A percentile compares a stretch with the other conserved stretches of the same genome.
Evolutionary conservation across 208 protist genomes (phyloP).

Genomic region (Leishmania amazonensis): DNA sequence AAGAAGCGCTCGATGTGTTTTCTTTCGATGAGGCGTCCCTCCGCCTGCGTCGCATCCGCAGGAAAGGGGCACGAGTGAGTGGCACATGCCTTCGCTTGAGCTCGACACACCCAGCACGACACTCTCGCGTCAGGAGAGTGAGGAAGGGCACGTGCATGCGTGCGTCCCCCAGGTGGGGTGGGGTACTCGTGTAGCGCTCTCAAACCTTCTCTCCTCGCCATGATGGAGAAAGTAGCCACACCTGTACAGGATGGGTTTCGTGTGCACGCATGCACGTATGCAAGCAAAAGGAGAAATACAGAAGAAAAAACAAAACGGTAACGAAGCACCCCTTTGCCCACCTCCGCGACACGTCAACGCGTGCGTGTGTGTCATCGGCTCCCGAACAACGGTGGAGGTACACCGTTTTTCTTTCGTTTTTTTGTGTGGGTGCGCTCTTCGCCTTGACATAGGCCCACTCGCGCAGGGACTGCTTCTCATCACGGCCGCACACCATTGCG

Average conservation of each 20-base stretch:
- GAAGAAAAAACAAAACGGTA: background rate
- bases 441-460: background rate
- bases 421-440: background rate
- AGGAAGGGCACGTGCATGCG: background rate
- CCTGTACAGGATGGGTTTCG: background rate
- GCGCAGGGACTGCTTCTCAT: background rate
- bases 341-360: background rate
- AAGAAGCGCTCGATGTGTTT: background rate
- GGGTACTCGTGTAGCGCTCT: background rate
- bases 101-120: background rate
- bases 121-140: background rate
- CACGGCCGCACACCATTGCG: constrained; percentile 32
- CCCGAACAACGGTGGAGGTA: background rate
- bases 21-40: no score
- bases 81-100: background rate
- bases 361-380: background rate
- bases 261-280: background rate
- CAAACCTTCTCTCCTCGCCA: background rate
- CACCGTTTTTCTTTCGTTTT: no score
- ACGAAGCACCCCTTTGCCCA: background rate
- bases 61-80: no score
- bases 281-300: background rate
- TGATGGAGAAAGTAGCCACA: background rate
- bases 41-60: no score
- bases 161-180: background rate